Evolutionary conservation across 2,329 filamentous ascomycete genomes (phyloP), one percentile per base, ranked within the genome.

Genomic region (Colletotrichum liriopes): DNA sequence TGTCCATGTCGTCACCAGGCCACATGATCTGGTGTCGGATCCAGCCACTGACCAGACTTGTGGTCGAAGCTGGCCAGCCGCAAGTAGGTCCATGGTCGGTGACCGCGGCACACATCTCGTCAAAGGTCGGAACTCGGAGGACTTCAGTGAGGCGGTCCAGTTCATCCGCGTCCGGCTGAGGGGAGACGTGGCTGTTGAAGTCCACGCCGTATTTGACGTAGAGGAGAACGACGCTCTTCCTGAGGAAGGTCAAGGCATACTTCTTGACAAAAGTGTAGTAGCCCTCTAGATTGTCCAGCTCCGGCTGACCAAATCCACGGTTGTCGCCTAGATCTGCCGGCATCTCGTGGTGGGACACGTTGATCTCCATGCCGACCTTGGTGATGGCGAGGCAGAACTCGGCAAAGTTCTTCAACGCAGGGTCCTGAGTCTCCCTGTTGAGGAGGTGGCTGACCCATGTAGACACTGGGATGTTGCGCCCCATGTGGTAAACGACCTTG

Each of bases 201-300:
- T 98, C 94, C 62, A 98, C 91, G 23, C 96, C 96, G 78, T 94
- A 95, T 76, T 94, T 93, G 72, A 97, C 92, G 80, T 98, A 92
- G 74, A 98, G 89, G 47, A 98, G 89, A 59, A 99, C 89, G 55
- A 91, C 88, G 9, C 89, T 88, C 84, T 99, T 99, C 72, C 96
- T 93, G 49, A 99, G 86, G 84, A 98, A 99, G 0, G 91, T 88
- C n/a, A 98, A 86, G 5, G 95, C 94, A 78, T 98, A 99, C 77
- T 93, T 95, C 74, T 92, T 90, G 32, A 94, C 88, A 76, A 92
- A 90, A 11, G 82, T 82, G 76, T 91, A 89, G 80, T 89, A 89
- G 41, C 85, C 86, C 65, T 86, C 84, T 43, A 91, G 78, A 62
- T 84, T 86, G 67, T 89, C 82, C 58, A 92, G 82, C 14, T 85